These are phyloP conservation scores for Fraxinus cuspidata DNA, from an alignment of 257 asterid species.

Conservation along the genomic window DNA sequence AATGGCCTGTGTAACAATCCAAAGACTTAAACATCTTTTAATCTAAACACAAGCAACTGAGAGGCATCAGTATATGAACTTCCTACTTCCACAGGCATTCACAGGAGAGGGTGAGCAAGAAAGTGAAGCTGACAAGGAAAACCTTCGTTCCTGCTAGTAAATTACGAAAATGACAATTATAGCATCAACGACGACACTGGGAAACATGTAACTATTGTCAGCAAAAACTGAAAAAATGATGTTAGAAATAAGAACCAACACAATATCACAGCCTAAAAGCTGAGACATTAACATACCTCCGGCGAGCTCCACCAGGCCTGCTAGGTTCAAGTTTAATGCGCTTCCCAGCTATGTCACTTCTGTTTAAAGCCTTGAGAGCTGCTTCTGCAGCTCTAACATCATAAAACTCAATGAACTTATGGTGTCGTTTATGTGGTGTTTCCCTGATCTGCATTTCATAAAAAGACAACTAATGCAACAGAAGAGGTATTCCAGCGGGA, in stretches of 20 bases:
- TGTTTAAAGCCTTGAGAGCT: slow-evolving; percentile 86
- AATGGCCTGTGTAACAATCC: background rate
- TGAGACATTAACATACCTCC: slow-evolving; percentile 48
- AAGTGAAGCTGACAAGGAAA: background rate
- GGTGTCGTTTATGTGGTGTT: slow-evolving; percentile 92
- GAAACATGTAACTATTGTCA: background rate
- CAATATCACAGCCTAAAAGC: background rate
- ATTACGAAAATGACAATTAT: background rate
- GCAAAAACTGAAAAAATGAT: background rate
- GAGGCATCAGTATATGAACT: background rate
- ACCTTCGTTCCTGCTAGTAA: background rate
- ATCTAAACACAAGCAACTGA: background rate
- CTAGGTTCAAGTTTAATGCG: slow-evolving; percentile 96
- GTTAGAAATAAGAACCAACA: slow-evolving; percentile 4
- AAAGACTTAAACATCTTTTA: background rate
- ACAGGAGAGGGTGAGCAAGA: background rate
- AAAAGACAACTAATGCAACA: slow-evolving; percentile 27
- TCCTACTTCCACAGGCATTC: background rate
- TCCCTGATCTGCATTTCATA: slow-evolving; percentile 73
- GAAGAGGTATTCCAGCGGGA: background rate
- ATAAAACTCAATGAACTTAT: slow-evolving; percentile 91
- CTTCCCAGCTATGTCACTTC: slow-evolving; percentile 91
- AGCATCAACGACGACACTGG: background rate
- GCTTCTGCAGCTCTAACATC: slow-evolving; percentile 98
- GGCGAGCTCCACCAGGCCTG: slow-evolving; percentile 97